Evolutionary conservation across 2,329 filamentous ascomycete genomes (phyloP).

Genomic region (Arthrobotrys iridis): DNA sequence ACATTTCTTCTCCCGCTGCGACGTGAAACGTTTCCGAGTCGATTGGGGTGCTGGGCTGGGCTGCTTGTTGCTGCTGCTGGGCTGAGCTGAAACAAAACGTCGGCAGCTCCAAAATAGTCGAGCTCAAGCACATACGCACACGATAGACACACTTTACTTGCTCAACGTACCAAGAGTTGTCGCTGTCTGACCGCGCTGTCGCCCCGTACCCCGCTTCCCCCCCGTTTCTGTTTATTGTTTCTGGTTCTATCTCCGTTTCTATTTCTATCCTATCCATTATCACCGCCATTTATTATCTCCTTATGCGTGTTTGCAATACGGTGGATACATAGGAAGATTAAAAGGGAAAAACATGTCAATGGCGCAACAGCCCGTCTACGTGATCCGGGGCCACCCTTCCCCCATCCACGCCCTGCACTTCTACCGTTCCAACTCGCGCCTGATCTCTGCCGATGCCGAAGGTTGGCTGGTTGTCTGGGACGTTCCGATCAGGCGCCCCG

Average conservation of each 20-base stretch:
- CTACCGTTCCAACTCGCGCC: conserved; percentile 75
- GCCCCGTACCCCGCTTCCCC: too few relatives aligned
- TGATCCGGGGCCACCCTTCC: conserved; percentile 85
- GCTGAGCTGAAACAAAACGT: conserved; percentile 47
- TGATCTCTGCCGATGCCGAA: conserved; percentile 87
- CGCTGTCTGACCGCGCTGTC: not conserved
- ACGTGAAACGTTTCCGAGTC: conserved; percentile 53
- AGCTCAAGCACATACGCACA: not conserved
- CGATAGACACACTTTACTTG: not conserved
- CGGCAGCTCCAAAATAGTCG: conserved; percentile 11
- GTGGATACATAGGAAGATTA: too few relatives aligned
- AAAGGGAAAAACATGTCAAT: conserved; percentile 63
- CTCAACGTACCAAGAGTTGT: too few relatives aligned
- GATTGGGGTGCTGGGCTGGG: too few relatives aligned
- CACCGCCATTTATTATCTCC: not conserved
- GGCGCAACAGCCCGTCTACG: conserved; percentile 69
- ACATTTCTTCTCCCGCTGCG: conserved; percentile 14
- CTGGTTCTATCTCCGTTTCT: conserved; percentile 38
- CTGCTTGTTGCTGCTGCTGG: too few relatives aligned
- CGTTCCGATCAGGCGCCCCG: conserved; percentile 79
- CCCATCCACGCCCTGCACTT: conserved; percentile 82
- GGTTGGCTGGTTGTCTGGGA: conserved; percentile 91
- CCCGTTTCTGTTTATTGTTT: too few relatives aligned
- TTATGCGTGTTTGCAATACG: not conserved
- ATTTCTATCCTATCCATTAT: conserved; percentile 4